Evolutionary conservation across 2,329 filamentous ascomycete species (phyloP).

Genomic region (Beauveria caledonica): DNA sequence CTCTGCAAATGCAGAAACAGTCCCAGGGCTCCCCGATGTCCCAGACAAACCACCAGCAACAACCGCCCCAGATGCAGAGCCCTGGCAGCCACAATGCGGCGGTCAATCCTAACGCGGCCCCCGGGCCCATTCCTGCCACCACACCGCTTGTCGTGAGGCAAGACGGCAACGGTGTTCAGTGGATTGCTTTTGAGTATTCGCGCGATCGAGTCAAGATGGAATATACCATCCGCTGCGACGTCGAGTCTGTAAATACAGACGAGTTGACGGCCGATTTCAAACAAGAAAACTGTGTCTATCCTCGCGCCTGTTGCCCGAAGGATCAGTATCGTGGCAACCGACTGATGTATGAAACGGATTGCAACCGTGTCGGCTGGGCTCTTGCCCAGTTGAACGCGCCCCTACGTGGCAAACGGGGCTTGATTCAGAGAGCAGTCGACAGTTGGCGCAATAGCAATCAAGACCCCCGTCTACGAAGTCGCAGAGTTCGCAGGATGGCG

Average conservation of each 20-base stretch:
- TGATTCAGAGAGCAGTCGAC: conserved; percentile 95
- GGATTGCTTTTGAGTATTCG: conserved; percentile 98
- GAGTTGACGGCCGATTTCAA: conserved; percentile 83
- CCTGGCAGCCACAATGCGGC: conserved; percentile 34
- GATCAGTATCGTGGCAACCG: conserved; percentile 96
- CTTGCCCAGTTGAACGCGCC: conserved; percentile 87
- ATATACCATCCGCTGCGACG: conserved; percentile 96
- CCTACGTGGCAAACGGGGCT: conserved; percentile 82
- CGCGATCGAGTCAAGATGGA: conserved; percentile 98
- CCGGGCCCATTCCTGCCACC: conserved; percentile 92
- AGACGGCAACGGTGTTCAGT: conserved; percentile 93
- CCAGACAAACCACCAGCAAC: conserved; percentile 29
- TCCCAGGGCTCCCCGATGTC: conserved; percentile 19
- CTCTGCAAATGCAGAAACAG: conserved; percentile 51
- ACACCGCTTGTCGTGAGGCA: conserved; percentile 90
- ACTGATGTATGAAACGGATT: conserved; percentile 94
- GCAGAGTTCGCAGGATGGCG: conserved; percentile 87
- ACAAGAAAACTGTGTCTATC: conserved; percentile 96
- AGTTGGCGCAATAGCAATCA: conserved; percentile 99
- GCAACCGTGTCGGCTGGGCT: conserved; percentile 99
- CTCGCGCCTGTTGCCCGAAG: conserved; percentile 86
- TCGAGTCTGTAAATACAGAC: conserved; percentile 91
- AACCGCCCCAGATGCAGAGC: conserved; percentile 31
- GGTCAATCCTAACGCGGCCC: conserved; percentile 82
- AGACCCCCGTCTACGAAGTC: conserved; percentile 81